A percentile compares a stretch with the other conserved stretches of the same genome.
These are phyloP conservation scores for Penicillium janthinellum DNA, from an alignment of 2,329 filamentous ascomycete genomes.

Conservation along the genomic window DNA sequence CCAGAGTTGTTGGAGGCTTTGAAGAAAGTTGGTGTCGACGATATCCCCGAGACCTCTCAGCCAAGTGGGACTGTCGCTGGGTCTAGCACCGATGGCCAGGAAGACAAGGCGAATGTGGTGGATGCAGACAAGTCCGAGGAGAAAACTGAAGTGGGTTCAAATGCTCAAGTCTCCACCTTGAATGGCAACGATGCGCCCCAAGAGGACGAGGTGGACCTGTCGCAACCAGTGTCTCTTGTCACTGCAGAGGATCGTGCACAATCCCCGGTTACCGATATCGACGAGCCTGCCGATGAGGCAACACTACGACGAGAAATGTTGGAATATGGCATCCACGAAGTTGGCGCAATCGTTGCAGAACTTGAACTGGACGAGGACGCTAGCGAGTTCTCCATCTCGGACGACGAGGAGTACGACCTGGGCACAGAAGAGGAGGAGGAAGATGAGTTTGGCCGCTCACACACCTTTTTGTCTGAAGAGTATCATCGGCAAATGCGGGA, in stretches of 20 bases:
- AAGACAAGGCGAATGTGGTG: slow-evolving; percentile 1
- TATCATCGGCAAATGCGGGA: slow-evolving; percentile 83
- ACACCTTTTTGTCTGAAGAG: slow-evolving; percentile 67
- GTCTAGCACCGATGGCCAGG: not conserved
- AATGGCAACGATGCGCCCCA: slow-evolving; percentile 13
- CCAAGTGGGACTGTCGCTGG: slow-evolving; percentile 18
- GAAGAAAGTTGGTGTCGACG: slow-evolving; percentile 71
- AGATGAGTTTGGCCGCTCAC: slow-evolving; percentile 73
- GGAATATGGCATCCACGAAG: slow-evolving; percentile 81
- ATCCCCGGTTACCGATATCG: slow-evolving; percentile 64
- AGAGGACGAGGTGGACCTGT: slow-evolving; percentile 16
- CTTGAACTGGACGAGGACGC: slow-evolving; percentile 74
- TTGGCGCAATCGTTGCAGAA: slow-evolving; percentile 90
- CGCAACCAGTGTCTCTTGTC: slow-evolving; percentile 23
- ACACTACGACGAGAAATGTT: slow-evolving; percentile 84
- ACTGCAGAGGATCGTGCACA: slow-evolving; percentile 28
- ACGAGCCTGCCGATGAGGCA: slow-evolving; percentile 80
- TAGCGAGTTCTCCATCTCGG: slow-evolving; percentile 55
- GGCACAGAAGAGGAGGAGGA: slow-evolving; percentile 54
- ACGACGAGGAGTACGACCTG: slow-evolving; percentile 58
- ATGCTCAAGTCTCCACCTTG: not conserved
- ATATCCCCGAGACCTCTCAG: slow-evolving; percentile 39
- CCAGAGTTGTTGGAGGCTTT: slow-evolving; percentile 71
- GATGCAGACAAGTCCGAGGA: not conserved
- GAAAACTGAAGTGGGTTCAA: not conserved